A percentile compares a stretch with the other conserved stretches of the same genome.
Evolutionary conservation across 169 alveolate species (phyloP).

Genomic region (Eimeria praecox): DNA sequence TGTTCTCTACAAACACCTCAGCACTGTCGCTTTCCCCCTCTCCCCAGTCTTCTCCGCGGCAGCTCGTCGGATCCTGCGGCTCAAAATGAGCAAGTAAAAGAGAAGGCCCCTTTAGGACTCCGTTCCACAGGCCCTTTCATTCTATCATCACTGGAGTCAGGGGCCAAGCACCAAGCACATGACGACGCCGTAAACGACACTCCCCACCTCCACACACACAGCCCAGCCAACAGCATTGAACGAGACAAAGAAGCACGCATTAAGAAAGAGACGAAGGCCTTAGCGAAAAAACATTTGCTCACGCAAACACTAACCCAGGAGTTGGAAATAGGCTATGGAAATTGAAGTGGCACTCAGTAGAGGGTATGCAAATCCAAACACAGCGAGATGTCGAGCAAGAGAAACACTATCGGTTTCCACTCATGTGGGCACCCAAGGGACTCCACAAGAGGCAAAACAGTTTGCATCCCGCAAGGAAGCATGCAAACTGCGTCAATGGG

Average conservation of each 20-base stretch:
- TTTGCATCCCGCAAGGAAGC: background rate
- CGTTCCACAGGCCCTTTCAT: background rate
- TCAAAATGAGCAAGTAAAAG: background rate
- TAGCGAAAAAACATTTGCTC: background rate
- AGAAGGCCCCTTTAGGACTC: too few relatives aligned
- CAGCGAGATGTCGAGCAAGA: background rate
- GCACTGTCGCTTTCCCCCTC: conserved; percentile 69
- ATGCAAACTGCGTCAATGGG: background rate
- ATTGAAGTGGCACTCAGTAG: background rate
- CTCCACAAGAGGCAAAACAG: background rate
- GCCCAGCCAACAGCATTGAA: background rate
- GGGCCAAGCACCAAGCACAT: background rate
- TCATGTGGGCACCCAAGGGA: background rate
- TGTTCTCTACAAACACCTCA: conserved; percentile 73
- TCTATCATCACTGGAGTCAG: background rate
- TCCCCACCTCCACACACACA: background rate
- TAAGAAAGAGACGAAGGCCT: background rate
- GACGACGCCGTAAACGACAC: background rate
- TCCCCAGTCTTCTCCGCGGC: conserved; percentile 66
- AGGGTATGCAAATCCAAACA: background rate
- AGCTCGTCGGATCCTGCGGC: conserved; percentile 67
- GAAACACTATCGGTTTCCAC: background rate
- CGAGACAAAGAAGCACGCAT: background rate
- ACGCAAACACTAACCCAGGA: background rate
- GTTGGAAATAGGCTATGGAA: background rate